Evolutionary conservation across 2,329 filamentous ascomycete species (phyloP).

Genomic region (Chaetothyriales sp.): DNA sequence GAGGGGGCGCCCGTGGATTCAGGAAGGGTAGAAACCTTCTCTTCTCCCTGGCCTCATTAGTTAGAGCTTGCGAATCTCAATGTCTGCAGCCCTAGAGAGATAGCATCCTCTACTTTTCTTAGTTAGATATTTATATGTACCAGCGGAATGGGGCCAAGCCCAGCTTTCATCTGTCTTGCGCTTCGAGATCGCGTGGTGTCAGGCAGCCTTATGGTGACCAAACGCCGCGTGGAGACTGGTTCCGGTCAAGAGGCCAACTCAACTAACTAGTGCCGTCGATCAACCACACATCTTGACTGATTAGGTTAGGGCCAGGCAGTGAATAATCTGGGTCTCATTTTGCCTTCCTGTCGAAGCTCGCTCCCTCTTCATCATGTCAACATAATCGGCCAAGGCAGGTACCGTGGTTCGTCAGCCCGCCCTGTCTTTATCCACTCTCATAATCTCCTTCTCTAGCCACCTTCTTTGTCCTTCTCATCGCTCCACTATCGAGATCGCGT

Average conservation of each 20-base stretch:
- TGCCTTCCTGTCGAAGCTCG: not conserved
- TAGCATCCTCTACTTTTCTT: too few species aligned
- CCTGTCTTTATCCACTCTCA: not conserved
- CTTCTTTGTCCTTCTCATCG: not conserved
- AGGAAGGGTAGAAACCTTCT: not conserved
- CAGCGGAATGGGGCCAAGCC: not conserved
- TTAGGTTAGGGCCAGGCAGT: not conserved
- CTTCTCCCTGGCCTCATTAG: not conserved
- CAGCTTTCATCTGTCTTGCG: not conserved
- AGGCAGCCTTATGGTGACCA: not conserved
- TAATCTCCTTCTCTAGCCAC: not conserved
- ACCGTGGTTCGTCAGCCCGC: not conserved
- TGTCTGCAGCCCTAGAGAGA: not conserved
- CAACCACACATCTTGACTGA: not conserved
- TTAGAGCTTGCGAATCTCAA: not conserved
- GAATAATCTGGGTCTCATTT: not conserved
- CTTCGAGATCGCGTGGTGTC: too few species aligned
- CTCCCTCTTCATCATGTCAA: not conserved
- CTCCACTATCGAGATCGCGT: not conserved
- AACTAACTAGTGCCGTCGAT: not conserved
- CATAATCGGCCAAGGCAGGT: not conserved
- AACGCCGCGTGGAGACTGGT: not conserved
- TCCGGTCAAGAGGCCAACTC: not conserved
- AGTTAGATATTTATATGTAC: too few species aligned
- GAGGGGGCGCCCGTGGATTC: not conserved